Base-by-base conservation (phyloP, 495 filamentous ascomycete species). In the Antarctomyces pellizariae region DNA sequence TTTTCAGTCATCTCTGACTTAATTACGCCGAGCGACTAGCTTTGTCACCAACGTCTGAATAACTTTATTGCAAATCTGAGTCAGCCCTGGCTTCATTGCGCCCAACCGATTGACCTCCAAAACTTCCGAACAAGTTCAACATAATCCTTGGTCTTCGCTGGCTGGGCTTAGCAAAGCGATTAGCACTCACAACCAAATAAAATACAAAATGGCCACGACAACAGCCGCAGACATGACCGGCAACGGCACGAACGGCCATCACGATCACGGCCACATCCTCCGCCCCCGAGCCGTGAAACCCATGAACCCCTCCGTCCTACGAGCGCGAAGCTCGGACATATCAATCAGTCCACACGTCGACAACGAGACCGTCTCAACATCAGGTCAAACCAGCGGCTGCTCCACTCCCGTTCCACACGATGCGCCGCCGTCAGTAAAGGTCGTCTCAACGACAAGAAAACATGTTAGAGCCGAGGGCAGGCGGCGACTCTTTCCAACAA, bases 401-500 rank as follows among this genome's bases (percentile, higher is more conserved):
- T 78, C 78, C n/a, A 93, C 86, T 16, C 84, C 84, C 7, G 47
- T 93, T 19, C 71, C 89, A 25, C 59, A 68, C 41, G 82, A 93
- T 64, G 86, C 86, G 8, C 86, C 79, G 10, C 86, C 82, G 2
- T 92, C 83, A 1, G 68, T 68, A 16, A 67, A 77, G 34, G 80
- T 78, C 17, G 74, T 90, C 36, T 86, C 78, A 19, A 68, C 68
- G 10, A 80, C 72, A 9, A 66, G 78, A 34, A 79, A 78, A 46
- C 76, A 92, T 37, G 67, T 78, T 21, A 70, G 84, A 39, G 79
- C 79, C 20, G 65, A 77, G 44, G 62, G 71, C 23, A 69, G 75
- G 35, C 74, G 67, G 31, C 71, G 86, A 37, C 54, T 95, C 18
- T 97, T 97, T 45, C 86, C 90, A n/a, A 90, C 78, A 4, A 77